Percentiles rank a stretch among this genome's conserved stretches.
Evolutionary conservation across 2,329 filamentous ascomycete genomes (phyloP).

Genomic region (Hymenoscyphus fructigenus): DNA sequence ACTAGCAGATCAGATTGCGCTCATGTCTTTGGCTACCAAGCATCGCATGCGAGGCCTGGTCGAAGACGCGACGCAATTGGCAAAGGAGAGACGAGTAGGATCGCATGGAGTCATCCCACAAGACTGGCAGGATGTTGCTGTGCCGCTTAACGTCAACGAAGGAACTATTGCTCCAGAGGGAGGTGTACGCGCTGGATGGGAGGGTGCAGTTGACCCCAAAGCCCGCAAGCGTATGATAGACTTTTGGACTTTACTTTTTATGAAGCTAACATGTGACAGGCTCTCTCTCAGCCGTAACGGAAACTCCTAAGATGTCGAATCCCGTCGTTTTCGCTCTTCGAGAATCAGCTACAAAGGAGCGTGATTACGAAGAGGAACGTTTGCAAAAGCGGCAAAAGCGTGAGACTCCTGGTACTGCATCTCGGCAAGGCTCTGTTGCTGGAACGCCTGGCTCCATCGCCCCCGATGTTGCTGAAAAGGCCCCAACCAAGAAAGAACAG

Average conservation of each 20-base stretch:
- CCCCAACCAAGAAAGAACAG: conserved; percentile 83
- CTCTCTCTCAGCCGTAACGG: conserved; percentile 37
- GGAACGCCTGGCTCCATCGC: conserved; percentile 62
- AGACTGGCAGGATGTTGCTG: conserved; percentile 73
- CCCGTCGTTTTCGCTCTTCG: conserved; percentile 54
- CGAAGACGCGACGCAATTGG: conserved; percentile 72
- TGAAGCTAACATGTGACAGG: conserved; percentile 38
- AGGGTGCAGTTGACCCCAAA: conserved; percentile 53
- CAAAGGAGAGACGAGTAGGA: conserved; percentile 70
- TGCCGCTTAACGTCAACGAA: conserved; percentile 42
- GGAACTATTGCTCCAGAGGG: conserved; percentile 32
- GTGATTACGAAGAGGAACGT: conserved; percentile 70
- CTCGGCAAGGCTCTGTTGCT: conserved; percentile 50
- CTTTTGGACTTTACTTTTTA: conserved; percentile 19
- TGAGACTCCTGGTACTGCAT: conserved; percentile 48
- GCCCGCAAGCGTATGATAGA: conserved; percentile 49
- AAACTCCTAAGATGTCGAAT: conserved; percentile 44
- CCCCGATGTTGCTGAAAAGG: conserved; percentile 64
- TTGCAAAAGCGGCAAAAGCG: conserved; percentile 66
- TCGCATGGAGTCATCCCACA: conserved; percentile 77
- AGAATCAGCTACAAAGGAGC: conserved; percentile 63
- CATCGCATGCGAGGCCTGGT: conserved; percentile 74
- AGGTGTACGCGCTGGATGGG: conserved; percentile 38
- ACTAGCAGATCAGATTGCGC: conserved; percentile 77
- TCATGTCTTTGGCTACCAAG: conserved; percentile 80